Base-by-base conservation (phyloP, 2,329 filamentous ascomycete species). In the Alternaria atra region DNA sequence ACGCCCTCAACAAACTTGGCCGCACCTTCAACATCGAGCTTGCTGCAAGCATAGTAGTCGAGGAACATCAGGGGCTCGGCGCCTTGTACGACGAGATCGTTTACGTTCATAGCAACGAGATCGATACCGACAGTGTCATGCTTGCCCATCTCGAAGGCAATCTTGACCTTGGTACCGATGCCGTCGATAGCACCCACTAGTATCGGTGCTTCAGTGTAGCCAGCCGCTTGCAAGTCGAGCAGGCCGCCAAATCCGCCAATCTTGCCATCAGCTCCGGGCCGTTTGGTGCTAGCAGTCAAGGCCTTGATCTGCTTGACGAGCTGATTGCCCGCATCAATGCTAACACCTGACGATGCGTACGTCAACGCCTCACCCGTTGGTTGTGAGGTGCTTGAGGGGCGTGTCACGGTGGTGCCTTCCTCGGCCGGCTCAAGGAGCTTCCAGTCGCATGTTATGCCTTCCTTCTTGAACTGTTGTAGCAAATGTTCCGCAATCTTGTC, bases 21-120 rank as follows among this genome's bases (percentile, higher is more conserved):
- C 0, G 93, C 93, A 5, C 88, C 89, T 37, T 89, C 84, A 8
- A 94, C 87, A 68, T 96, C 89, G 23, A 99, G 87, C 78, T 90
- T 91, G 79, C 92, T 93, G 85, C 94, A 97, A 63, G 93, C 94
- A 81, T 96, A 97, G 86, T 97, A 98, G 83, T 99, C 95, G 64
- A 98, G 89, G 86, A 99, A 98, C 85, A 95, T 95, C 66, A 98
- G 85, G 2, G 95, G 94, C 70, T 95, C 92, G 12, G 95, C 95
- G 55, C 95, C 95, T 82, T 98, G 94, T 8, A 98, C 95, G 52
- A 99, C 90, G 0, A 99, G 86, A 75, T 99, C 95, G 79, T 99
- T 99, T 76, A 98, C 95, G 79, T 97, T 98, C 94, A 98, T 98
- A 68, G 95, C 95, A 4, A 99, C 95, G 35, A 99, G 87, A 77